These are phyloP conservation scores for Gossypium trilobum DNA, from an alignment of 441 rosid genomes.

Conservation along the genomic window DNA sequence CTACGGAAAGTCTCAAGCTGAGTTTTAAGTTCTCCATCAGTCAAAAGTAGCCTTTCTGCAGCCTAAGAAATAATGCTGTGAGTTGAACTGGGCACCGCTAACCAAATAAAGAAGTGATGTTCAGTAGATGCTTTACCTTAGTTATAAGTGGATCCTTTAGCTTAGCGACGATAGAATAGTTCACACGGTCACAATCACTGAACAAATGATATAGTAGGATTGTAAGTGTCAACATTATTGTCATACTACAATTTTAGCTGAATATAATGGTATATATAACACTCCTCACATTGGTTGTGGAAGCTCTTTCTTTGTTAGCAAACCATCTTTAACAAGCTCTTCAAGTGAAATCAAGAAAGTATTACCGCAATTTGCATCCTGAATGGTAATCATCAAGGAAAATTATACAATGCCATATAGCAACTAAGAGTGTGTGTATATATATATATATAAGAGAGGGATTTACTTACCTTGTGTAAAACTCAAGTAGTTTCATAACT, in stretches of 20 bases:
- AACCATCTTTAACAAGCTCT: conserved; percentile 81
- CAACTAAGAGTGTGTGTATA: not conserved
- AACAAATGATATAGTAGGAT: conserved; percentile 5
- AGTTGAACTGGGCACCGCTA: conserved; percentile 7
- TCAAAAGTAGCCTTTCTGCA: conserved; percentile 66
- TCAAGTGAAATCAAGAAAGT: conserved; percentile 82
- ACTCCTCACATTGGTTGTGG: conserved; percentile 55
- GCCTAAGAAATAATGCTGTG: conserved; percentile 40
- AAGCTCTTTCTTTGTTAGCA: conserved; percentile 58
- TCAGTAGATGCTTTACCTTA: conserved; percentile 37
- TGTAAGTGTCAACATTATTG: not conserved
- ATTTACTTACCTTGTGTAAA: no score
- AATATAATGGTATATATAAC: not conserved
- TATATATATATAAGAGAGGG: not conserved
- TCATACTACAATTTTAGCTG: not conserved
- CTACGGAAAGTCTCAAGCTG: conserved; percentile 51
- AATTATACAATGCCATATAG: not conserved
- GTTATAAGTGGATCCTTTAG: conserved; percentile 67
- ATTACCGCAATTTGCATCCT: conserved; percentile 97
- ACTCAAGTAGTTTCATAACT: no score
- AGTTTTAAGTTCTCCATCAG: conserved; percentile 50
- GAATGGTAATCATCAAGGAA: conserved; percentile 9
- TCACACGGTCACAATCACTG: conserved; percentile 57
- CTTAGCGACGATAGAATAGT: conserved; percentile 47
- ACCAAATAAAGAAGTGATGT: not conserved